phyloP scores from a whole-genome alignment of 345 rosid genomes.

The Corchorus capsularis region DNA sequence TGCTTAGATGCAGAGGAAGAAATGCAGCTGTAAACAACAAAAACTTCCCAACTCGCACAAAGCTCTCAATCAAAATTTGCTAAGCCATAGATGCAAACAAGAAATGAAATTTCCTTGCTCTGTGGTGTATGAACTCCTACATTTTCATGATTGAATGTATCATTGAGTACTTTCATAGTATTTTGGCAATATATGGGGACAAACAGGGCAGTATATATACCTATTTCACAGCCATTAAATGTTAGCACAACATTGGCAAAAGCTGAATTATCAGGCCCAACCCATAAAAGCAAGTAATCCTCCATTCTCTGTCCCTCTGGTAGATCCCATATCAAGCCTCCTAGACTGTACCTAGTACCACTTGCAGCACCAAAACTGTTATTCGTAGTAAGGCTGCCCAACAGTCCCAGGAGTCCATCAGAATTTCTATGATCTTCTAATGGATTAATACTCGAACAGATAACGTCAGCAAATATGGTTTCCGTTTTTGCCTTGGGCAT shows the following conservation, averaged over 20 bases:
- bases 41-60: constrained; percentile 3
- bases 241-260: constrained; percentile 79
- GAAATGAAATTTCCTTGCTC: neutral
- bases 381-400: constrained; percentile 22
- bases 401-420: constrained; percentile 31
- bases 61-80: neutral
- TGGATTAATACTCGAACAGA: constrained; percentile 55
- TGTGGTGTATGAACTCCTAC: neutral
- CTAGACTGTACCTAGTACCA: constrained; percentile 44
- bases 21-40: neutral
- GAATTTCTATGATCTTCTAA: constrained; percentile 32
- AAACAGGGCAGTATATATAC: constrained; percentile 38
- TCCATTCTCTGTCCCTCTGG: constrained; percentile 66
- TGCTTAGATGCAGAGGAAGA: constrained; percentile 1
- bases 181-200: neutral
- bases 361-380: constrained; percentile 29
- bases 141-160: neutral
- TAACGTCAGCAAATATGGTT: constrained; percentile 56
- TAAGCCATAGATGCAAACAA: neutral
- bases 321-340: constrained; percentile 82
- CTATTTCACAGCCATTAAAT: constrained; percentile 82
- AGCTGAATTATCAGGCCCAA: constrained; percentile 78
- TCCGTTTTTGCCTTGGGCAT: constrained; percentile 28
- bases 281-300: constrained; percentile 71
- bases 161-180: neutral